phyloP scores from a whole-genome alignment of 371 early-diverging fungal genomes.

The Furculomyces boomerangus region DNA sequence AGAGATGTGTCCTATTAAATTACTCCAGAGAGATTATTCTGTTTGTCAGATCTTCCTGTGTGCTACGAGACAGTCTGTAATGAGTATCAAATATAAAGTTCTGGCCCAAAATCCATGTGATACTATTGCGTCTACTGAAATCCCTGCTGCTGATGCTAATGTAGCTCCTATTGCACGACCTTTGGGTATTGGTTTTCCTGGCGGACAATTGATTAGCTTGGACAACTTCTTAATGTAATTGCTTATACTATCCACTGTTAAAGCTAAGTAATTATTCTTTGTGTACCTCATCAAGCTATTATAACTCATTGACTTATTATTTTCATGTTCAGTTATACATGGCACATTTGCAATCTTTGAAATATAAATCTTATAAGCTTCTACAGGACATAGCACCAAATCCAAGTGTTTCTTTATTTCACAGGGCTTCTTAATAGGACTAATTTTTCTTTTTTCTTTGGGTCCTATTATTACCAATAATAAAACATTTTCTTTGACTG shows the following conservation, averaged over 20 bases:
- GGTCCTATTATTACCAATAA: constrained; percentile 2
- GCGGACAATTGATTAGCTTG: background rate
- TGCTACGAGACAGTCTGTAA: background rate
- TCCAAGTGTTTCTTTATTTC: background rate
- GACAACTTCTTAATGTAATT: background rate
- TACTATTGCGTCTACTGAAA: constrained; percentile 7
- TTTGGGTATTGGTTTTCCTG: constrained; percentile 4
- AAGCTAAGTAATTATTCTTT: background rate
- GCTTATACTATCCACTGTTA: background rate
- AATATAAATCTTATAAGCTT: constrained; percentile 2
- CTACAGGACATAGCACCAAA: constrained; percentile 5
- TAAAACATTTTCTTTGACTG: background rate
- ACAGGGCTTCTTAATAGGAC: background rate
- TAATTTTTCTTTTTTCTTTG: constrained; percentile 3
- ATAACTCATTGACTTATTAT: background rate
- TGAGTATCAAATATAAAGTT: constrained; percentile 4
- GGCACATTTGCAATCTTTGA: constrained; percentile 3
- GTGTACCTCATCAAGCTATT: background rate
- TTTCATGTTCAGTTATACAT: background rate
- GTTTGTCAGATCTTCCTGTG: background rate
- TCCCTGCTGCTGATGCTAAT: constrained; percentile 5
- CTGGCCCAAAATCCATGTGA: constrained; percentile 11
- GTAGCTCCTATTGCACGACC: constrained; percentile 9
- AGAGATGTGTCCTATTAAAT: too few species aligned
- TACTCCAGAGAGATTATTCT: too few species aligned